Evolutionary conservation across 148 eudicot species (phyloP).

Genomic region (Cornus florida): DNA sequence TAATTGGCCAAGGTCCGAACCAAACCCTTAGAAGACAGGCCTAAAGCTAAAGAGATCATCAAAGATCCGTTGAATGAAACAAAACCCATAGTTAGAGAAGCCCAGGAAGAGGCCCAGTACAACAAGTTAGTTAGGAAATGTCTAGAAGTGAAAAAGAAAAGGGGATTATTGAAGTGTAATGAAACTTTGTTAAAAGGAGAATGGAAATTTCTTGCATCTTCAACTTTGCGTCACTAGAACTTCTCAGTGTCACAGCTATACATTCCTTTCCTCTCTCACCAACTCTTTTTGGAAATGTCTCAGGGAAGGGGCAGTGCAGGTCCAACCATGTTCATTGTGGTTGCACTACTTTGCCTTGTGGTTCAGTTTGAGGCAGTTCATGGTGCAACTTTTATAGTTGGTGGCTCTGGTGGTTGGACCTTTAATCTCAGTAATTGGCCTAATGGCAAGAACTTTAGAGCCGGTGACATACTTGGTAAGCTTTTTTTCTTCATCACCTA

Average conservation of each 20-base stretch:
- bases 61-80: too few relatives aligned
- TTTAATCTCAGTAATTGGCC: conserved; percentile 38
- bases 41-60: too few relatives aligned
- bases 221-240: too few relatives aligned
- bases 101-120: too few relatives aligned
- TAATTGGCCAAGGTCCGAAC: too few relatives aligned
- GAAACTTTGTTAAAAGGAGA: too few relatives aligned
- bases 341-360: conserved; percentile 12
- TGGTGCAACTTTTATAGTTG: conserved; percentile 34
- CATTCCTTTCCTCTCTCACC: not conserved
- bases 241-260: not conserved
- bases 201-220: too few relatives aligned
- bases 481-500: not conserved
- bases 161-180: too few relatives aligned
- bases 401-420: conserved; percentile 40
- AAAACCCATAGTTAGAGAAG: too few relatives aligned
- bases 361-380: conserved; percentile 2
- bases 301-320: conserved; percentile 43
- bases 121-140: too few relatives aligned
- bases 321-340: not conserved
- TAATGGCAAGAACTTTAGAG: conserved; percentile 28
- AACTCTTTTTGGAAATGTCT: not conserved
- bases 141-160: too few relatives aligned
- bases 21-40: too few relatives aligned
- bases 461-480: conserved; percentile 43